Evolutionary conservation across 208 protist species (phyloP).

Genomic region (Ichthyophonus hoferi): DNA sequence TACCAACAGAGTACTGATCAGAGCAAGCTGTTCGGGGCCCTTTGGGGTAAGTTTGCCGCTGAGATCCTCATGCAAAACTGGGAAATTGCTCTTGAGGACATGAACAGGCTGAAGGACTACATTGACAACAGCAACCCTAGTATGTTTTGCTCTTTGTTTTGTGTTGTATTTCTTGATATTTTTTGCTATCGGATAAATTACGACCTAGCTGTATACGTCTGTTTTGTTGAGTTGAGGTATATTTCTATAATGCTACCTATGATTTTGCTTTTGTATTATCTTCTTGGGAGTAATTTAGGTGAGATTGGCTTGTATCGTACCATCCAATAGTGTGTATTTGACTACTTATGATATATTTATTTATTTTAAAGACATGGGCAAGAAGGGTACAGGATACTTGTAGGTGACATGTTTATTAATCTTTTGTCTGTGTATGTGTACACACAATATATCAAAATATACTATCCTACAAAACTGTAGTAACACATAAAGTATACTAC

Average conservation of each 20-base stretch:
- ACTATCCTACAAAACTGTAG: neutral
- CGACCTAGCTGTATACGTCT: neutral
- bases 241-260: neutral
- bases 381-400: too few relatives aligned
- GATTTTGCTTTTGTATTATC: neutral
- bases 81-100: constrained; percentile 57
- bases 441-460: neutral
- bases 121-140: constrained; percentile 28
- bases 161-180: neutral
- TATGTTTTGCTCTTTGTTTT: neutral
- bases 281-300: neutral
- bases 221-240: neutral
- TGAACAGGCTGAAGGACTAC: constrained; percentile 39
- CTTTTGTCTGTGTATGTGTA: neutral
- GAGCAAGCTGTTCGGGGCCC: constrained; percentile 52
- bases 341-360: too few relatives aligned
- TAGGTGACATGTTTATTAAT: neutral
- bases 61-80: constrained; percentile 67
- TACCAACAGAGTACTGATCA: constrained; percentile 35
- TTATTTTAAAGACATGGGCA: too few relatives aligned
- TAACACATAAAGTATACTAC: too few relatives aligned
- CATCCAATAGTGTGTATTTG: too few relatives aligned
- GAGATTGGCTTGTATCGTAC: neutral
- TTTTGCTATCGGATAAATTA: neutral
- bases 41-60: constrained; percentile 68